Conservation (phyloP, 2,329 filamentous ascomycete species). For the Phoma herbarum region DNA sequence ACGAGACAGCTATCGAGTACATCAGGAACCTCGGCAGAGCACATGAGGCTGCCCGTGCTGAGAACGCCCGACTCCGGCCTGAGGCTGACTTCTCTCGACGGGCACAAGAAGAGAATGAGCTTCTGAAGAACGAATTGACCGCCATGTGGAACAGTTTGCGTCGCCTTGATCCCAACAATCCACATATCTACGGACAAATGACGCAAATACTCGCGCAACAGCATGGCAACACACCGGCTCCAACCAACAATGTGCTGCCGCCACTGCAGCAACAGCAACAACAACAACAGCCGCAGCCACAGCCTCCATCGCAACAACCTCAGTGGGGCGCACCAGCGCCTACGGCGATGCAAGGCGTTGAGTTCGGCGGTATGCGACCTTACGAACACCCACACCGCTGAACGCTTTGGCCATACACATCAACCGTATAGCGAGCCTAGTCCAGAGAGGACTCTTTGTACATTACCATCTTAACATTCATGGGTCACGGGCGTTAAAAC, state of each 20-base stretch:
- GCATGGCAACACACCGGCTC: conserved; percentile 40
- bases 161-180: conserved; percentile 55
- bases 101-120: conserved; percentile 57
- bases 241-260: conserved; percentile 46
- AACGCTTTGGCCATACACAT: neutral
- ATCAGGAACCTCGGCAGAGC: conserved; percentile 53
- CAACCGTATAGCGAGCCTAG: neutral
- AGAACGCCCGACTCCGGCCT: conserved; percentile 54
- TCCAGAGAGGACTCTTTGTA: conserved; percentile 16
- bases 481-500: conserved; percentile 18
- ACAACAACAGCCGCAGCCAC: conserved; percentile 38
- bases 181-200: conserved; percentile 59
- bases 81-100: conserved; percentile 56
- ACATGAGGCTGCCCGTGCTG: conserved; percentile 51
- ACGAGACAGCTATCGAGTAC: conserved; percentile 58
- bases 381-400: conserved; percentile 50
- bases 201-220: conserved; percentile 56
- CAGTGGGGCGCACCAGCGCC: conserved; percentile 46
- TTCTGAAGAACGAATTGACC: conserved; percentile 57
- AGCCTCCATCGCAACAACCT: conserved; percentile 44
- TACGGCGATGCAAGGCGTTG: conserved; percentile 60
- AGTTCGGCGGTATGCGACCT: conserved; percentile 53
- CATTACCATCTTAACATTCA: conserved; percentile 22
- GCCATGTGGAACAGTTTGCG: conserved; percentile 58
- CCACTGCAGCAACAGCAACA: conserved; percentile 51